Base-by-base conservation (phyloP, 1,284 basidiomycete genomes). In the Apiotrichum akiyoshidainum region DNA sequence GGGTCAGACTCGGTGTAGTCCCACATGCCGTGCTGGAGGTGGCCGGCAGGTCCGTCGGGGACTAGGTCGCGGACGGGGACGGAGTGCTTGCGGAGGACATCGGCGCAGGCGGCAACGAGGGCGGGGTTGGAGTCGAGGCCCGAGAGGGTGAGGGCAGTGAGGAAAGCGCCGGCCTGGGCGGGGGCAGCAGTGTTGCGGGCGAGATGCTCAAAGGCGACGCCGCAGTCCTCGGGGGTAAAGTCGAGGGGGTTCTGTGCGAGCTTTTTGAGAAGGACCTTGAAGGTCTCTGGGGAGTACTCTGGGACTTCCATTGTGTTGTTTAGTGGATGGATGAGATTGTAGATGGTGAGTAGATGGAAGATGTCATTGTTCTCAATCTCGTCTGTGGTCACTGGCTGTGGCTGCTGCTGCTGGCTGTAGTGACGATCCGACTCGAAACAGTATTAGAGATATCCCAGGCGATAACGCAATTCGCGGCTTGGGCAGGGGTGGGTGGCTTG, bases 71-170 rank as follows among this genome's bases (percentile, higher is more conserved):
- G 81, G 39, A 79, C 72, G 22, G 63, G 54, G 50, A 90, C 73
- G 6, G 90, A 85, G 47, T 86, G 84, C 37, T 82, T 78, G 40
- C 86, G 82, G 55, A 95, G 82, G 5, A 90, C 84, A 5, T 84
- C 77, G 1, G 91, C 90, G 13, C 90, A 90, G 0, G 86, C 87
- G 1, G 86, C 85, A 44, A 93, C 83, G 33, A 85, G 85, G 41
- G 89, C 87, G 17, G 89, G 84, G n/a, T 85, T 80, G 34, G 83
- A 76, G 63, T 93, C 91, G 33, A 91, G 79, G 34, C 85, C 84
- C 52, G 87, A 84, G 57, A 91, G 80, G 64, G 91, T 89, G 54
- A 90, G 78, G 6, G 90, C 90, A 0, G 89, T 87, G 46, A 94
- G 79, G 75, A 93, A 92, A 0, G 90, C 86, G 22, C 90, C 90